Evolutionary conservation across 2,329 filamentous ascomycete genomes (phyloP).

Genomic region (Aspergillus brasiliensis): DNA sequence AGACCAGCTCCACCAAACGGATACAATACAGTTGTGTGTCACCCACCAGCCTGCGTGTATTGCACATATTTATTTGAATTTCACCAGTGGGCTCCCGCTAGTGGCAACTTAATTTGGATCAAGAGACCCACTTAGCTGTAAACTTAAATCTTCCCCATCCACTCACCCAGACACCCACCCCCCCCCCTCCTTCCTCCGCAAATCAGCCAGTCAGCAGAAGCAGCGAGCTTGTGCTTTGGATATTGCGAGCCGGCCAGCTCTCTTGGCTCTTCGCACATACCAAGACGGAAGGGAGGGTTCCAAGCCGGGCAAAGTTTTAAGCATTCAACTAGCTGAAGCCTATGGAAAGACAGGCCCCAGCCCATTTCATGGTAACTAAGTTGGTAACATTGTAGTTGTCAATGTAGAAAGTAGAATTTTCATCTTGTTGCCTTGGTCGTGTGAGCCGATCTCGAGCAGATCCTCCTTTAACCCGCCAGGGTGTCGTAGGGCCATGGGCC

Average conservation of each 20-base stretch:
- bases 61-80: neutral
- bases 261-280: neutral
- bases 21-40: neutral
- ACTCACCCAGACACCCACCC: too few relatives aligned
- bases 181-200: neutral
- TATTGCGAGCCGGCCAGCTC: neutral
- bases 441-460: neutral
- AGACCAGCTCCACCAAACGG: neutral
- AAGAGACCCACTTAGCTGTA: neutral
- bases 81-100: conserved; percentile 1
- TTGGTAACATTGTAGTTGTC: too few relatives aligned
- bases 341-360: neutral
- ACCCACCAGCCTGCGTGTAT: neutral
- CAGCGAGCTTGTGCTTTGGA: neutral
- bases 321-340: neutral
- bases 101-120: conserved; percentile 11
- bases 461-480: neutral
- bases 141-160: conserved; percentile 1
- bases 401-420: neutral
- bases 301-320: neutral
- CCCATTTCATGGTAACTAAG: neutral
- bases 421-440: neutral
- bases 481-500: neutral
- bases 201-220: neutral
- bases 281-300: neutral